Evolutionary conservation across 2,329 filamentous ascomycete genomes (phyloP), one percentile per base, ranked within the genome.

Genomic region (Fusarium buharicum): DNA sequence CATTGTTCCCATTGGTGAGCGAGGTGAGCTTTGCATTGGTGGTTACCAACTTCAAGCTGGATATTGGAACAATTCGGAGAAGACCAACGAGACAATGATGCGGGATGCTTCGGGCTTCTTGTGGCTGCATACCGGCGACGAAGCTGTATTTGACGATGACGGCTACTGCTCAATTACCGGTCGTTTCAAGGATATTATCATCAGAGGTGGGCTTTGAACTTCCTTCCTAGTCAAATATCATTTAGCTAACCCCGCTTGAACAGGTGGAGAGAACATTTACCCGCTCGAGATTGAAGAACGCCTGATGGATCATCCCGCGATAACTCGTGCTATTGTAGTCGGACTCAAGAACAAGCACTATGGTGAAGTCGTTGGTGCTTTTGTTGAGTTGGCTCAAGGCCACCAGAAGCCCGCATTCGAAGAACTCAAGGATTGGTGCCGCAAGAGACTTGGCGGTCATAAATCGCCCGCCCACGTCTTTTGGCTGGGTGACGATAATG

Each of bases 111-210:
- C 81, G 0, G 82, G 84, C 1, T 76, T 83, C 17, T 67, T 87
- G 57, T 92, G 90, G 88, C 77, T 74, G 61, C 84, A 86, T 61
- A 91, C 89, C 0, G 89, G 89, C 0, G 90, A 93, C 69, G 83
- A 90, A 61, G 83, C 91, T 30, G 80, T 88, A 7, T 86, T 88
- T 54, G 89, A 92, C 55, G 83, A 86, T 30, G 76, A 86, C 9
- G 90, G 89, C 0, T 91, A 90, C 70, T 91, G 89, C 65, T 82
- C 80, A 7, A 92, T 93, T 65, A 92, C 90, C 0, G 90, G 90
- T 1, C 80, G 90, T 17, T 91, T 91, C 76, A 92, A 92, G 77
- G 90, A 93, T 56, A 91, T 92, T 31, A 91, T 92, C 55, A 92
- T 92, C 58, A 80, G 90, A 68, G 90, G 87, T 81, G 68, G 49